These are phyloP conservation scores for Nakazawaea holstii DNA, from an alignment of 805 yeast species.

Conservation along the genomic window DNA sequence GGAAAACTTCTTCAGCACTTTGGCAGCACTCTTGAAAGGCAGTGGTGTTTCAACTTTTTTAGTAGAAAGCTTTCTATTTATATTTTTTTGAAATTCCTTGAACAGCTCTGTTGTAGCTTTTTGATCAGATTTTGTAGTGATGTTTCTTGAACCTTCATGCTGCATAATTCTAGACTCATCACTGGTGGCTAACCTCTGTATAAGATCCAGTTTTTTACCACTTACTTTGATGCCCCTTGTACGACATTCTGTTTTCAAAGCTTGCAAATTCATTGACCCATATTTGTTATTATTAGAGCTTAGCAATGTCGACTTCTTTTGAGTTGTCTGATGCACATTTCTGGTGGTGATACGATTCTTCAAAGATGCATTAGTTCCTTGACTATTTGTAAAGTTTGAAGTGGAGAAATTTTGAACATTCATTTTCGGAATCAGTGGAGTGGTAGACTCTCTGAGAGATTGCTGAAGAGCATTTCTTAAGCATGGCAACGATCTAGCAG, in stretches of 20 bases:
- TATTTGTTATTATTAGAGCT: conserved; percentile 19
- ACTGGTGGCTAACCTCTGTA: conserved; percentile 27
- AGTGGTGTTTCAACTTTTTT: conserved; percentile 1
- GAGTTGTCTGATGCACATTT: conserved; percentile 27
- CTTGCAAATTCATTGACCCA: conserved; percentile 43
- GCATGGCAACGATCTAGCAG: conserved; percentile 27
- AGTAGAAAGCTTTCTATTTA: neutral
- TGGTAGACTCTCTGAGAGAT: conserved; percentile 12
- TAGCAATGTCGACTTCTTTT: conserved; percentile 24
- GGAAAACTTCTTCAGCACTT: conserved; percentile 12
- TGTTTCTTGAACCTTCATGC: neutral
- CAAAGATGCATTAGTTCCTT: neutral
- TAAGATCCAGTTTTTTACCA: conserved; percentile 58
- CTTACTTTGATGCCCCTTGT: conserved; percentile 52
- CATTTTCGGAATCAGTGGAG: conserved; percentile 1
- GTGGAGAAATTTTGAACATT: conserved; percentile 6
- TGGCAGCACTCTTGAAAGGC: too few relatives aligned
- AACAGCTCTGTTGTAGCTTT: conserved; percentile 4
- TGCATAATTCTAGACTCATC: conserved; percentile 3
- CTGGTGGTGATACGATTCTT: conserved; percentile 13
- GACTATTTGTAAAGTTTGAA: neutral
- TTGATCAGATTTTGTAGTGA: conserved; percentile 13
- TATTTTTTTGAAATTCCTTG: conserved; percentile 4
- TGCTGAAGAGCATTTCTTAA: conserved; percentile 24
- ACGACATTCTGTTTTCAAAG: conserved; percentile 54